Conservation (phyloP, 345 rosid genomes). For the Gynandropsis gynandra region DNA sequence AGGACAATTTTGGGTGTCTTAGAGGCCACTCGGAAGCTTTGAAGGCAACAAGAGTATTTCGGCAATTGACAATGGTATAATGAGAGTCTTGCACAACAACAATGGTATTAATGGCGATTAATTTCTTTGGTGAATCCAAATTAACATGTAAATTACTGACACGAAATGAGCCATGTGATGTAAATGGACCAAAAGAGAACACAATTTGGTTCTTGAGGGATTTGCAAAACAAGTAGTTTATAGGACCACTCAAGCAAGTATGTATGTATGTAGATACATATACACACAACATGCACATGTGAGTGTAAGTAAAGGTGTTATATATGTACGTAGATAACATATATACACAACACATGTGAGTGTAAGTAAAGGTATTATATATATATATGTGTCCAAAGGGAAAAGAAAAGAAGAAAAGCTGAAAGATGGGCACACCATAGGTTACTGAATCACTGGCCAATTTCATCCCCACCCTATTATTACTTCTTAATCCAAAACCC, state of each 20-base stretch:
- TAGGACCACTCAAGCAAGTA: conserved; percentile 16
- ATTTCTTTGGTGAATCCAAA: background rate
- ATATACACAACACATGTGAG: background rate
- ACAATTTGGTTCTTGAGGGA: background rate
- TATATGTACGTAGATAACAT: too few relatives aligned
- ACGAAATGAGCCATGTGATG: conserved; percentile 8
- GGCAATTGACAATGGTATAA: background rate
- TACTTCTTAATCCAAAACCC: conserved; percentile 27
- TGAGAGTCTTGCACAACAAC: too few relatives aligned
- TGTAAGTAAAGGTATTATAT: too few relatives aligned
- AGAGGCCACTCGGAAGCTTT: too few relatives aligned
- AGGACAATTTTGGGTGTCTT: too few relatives aligned
- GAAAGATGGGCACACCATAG: conserved; percentile 31
- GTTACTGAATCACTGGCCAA: conserved; percentile 28
- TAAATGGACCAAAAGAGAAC: background rate
- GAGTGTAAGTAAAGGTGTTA: conserved; percentile 6
- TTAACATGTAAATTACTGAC: background rate
- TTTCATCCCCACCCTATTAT: conserved; percentile 31
- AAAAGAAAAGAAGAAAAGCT: conserved; percentile 19
- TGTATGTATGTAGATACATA: background rate
- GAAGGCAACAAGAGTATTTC: background rate
- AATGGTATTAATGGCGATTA: too few relatives aligned
- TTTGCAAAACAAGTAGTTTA: conserved; percentile 8
- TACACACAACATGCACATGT: background rate
- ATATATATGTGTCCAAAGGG: conserved; percentile 22